phyloP scores from a whole-genome alignment of 306 rosid genomes.

The Trifolium subterraneum region DNA sequence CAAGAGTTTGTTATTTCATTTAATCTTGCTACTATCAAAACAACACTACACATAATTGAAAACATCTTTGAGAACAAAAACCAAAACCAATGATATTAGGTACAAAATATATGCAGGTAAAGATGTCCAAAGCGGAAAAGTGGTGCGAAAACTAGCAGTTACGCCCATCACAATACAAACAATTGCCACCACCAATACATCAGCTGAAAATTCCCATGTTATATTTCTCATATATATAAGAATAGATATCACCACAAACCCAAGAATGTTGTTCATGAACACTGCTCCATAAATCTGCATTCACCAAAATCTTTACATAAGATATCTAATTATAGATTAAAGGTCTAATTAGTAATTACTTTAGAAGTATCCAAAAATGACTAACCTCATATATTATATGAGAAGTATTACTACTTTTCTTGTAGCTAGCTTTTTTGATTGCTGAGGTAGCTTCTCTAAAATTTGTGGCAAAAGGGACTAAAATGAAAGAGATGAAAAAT shows the following conservation, averaged over 20 bases:
- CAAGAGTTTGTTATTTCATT: neutral
- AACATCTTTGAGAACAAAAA: constrained; percentile 53
- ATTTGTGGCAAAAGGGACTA: constrained; percentile 70
- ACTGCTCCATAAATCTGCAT: constrained; percentile 78
- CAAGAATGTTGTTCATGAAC: constrained; percentile 71
- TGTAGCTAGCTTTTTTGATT: constrained; percentile 55
- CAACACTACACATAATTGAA: constrained; percentile 30
- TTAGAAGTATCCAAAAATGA: too few relatives aligned
- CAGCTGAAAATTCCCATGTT: constrained; percentile 68
- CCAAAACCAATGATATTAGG: constrained; percentile 53
- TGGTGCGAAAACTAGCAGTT: constrained; percentile 44
- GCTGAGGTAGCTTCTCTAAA: constrained; percentile 68
- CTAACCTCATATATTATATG: constrained; percentile 68
- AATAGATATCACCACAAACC: constrained; percentile 58
- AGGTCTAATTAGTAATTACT: too few relatives aligned
- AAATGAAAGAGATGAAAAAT: constrained; percentile 60
- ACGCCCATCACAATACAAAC: constrained; percentile 60
- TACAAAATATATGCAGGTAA: constrained; percentile 54
- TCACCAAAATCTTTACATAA: too few relatives aligned
- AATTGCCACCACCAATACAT: constrained; percentile 62
- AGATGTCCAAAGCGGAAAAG: constrained; percentile 66
- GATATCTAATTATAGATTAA: too few relatives aligned
- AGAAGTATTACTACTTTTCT: constrained; percentile 58
- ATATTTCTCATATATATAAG: constrained; percentile 60
- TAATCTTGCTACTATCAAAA: neutral